Percentiles rank a stretch among this genome's conserved stretches.
These are phyloP conservation scores for Pichia sp. DNA, from an alignment of 1,139 yeast species.

Conservation along the genomic window DNA sequence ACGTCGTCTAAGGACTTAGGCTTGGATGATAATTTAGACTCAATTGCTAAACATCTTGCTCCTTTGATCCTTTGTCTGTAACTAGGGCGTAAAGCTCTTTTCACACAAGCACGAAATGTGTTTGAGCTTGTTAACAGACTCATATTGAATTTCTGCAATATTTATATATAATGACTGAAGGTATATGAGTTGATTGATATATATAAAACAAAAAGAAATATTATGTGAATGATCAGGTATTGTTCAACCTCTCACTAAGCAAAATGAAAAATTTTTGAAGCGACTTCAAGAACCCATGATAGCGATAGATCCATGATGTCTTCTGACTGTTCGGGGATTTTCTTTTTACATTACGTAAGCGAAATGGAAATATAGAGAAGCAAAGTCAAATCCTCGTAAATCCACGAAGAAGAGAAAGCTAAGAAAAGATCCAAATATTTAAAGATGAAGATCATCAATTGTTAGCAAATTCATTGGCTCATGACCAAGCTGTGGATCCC, in stretches of 20 bases:
- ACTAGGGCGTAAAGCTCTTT: not conserved
- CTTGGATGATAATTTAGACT: slow-evolving; percentile 11
- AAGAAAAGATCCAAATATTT: not conserved
- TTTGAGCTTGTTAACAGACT: slow-evolving; percentile 12
- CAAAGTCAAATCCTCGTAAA: too few species aligned
- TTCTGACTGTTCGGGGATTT: too few species aligned
- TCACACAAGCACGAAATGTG: slow-evolving; percentile 5
- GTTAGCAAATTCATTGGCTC: slow-evolving; percentile 30
- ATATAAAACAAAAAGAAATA: too few species aligned
- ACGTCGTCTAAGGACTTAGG: slow-evolving; percentile 22
- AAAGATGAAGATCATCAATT: slow-evolving; percentile 28
- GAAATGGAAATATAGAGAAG: too few species aligned
- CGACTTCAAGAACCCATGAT: not conserved
- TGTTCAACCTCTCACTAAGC: not conserved
- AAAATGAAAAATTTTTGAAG: slow-evolving; percentile 1
- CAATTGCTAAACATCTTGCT: slow-evolving; percentile 13
- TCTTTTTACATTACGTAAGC: not conserved
- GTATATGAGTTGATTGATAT: not conserved
- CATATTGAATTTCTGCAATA: slow-evolving; percentile 3
- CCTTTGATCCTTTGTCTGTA: not conserved
- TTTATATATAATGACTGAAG: not conserved
- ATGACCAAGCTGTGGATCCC: slow-evolving; percentile 19
- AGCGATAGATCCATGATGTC: not conserved
- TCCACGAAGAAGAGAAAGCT: too few species aligned
- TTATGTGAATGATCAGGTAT: not conserved